Evolutionary conservation across 768 basidiomycete species (phyloP).

Genomic region (Nidularia sp.): DNA sequence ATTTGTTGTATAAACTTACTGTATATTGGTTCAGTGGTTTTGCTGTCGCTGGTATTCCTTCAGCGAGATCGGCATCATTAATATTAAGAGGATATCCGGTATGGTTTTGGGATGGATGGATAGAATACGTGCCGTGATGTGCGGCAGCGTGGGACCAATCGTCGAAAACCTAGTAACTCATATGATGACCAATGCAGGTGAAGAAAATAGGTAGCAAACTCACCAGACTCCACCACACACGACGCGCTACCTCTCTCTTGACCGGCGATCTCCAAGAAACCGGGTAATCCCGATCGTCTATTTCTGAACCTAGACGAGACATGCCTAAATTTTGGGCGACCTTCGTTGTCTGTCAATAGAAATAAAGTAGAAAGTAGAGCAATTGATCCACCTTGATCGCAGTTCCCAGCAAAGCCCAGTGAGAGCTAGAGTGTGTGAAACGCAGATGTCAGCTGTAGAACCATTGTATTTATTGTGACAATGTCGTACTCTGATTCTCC

Average conservation of each 20-base stretch:
- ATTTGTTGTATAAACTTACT: conserved; percentile 2
- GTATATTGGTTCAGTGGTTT: conserved; percentile 14
- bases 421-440: conserved; percentile 7
- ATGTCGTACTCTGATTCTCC: conserved; percentile 18
- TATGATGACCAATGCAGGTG: background rate
- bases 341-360: conserved; percentile 1
- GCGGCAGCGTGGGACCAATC: conserved; percentile 22
- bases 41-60: conserved; percentile 9
- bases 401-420: conserved; percentile 18
- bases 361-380: background rate
- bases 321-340: conserved; percentile 21
- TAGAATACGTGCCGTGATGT: conserved; percentile 18
- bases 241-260: conserved; percentile 17
- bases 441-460: background rate
- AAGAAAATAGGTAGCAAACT: background rate
- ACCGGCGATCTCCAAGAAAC: conserved; percentile 16
- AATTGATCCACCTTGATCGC: conserved; percentile 16
- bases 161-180: conserved; percentile 12
- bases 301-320: conserved; percentile 19
- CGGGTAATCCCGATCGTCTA: conserved; percentile 12
- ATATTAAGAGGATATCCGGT: conserved; percentile 19
- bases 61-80: conserved; percentile 17
- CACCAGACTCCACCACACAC: conserved; percentile 21
- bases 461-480: background rate
- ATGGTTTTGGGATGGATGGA: conserved; percentile 21